Evolutionary conservation across 2,329 filamentous ascomycete species (phyloP), one percentile per base, ranked within the genome.

Genomic region (Canariomyces notabilis): DNA sequence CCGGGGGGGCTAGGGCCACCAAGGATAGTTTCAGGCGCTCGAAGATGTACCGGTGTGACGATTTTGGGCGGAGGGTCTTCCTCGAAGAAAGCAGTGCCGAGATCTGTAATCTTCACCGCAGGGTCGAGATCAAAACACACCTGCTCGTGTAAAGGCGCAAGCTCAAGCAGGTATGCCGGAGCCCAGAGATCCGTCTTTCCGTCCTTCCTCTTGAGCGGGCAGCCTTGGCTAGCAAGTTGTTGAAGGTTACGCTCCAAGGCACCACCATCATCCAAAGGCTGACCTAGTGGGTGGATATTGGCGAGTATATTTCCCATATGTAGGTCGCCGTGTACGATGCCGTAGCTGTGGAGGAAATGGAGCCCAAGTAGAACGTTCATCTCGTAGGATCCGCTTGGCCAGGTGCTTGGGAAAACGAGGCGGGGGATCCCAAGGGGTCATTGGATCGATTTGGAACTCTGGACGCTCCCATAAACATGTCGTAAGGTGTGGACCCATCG

Each of bases 11-110:
- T 12, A n/a, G 21, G 14, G 26, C 19, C 20, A n/a, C 20, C 19
- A 6, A 42, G 40, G 31, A 42, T 42, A n/a, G n/a, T 20, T 21
- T 42, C 40, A 15, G 40, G 40, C 11, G 40, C n/a, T 29, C 40
- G 40, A 20, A 42, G 40, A 2, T 19, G 31, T 7, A 42, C 40
- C 5, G 40, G 40, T 15, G 40, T 42, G 40, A 42, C 40, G 5
- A 42, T 16, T 15, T 34, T 35, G 14, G 21, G 2, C 31, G 40
- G 29, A n/a, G 40, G 15, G 18, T 12, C 19, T 12, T 12, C 40
- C n/a, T 42, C 40, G 14, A 42, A 22, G n/a, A 42, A 42, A 8
- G 40, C 31, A 20, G 31, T 32, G 21, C 40, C 31, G 31, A 42
- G 40, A 22, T 42, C 40, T 18, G 40, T 16, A 21, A 42, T 9